These are phyloP conservation scores for Exophiala bonariae DNA, from an alignment of 2,329 filamentous ascomycete genomes.

Conservation along the genomic window DNA sequence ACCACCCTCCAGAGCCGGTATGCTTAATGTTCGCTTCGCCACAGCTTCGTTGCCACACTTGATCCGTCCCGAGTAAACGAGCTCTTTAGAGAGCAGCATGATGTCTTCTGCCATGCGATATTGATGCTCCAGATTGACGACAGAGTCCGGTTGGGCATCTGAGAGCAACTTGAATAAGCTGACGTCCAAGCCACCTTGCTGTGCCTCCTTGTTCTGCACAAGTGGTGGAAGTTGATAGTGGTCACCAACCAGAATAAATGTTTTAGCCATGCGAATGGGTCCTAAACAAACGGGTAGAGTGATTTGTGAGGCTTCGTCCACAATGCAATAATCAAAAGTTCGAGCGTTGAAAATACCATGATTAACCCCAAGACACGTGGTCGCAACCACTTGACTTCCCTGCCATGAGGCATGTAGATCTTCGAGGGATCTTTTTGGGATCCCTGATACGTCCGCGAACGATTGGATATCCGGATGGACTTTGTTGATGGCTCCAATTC, in stretches of 20 bases:
- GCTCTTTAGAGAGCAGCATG: slow-evolving; percentile 86
- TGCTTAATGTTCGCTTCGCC: slow-evolving; percentile 64
- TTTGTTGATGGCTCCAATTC: slow-evolving; percentile 82
- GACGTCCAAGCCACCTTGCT: slow-evolving; percentile 82
- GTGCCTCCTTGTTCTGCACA: slow-evolving; percentile 87
- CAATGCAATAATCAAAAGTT: slow-evolving; percentile 95
- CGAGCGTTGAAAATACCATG: slow-evolving; percentile 86
- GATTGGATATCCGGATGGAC: slow-evolving; percentile 83
- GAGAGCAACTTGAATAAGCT: slow-evolving; percentile 93
- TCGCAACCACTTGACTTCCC: slow-evolving; percentile 84
- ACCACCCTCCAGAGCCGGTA: slow-evolving; percentile 63
- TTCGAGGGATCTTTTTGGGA: slow-evolving; percentile 74
- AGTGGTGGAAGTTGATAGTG: slow-evolving; percentile 94
- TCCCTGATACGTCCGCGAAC: slow-evolving; percentile 77
- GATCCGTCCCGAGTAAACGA: slow-evolving; percentile 88
- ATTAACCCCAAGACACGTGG: slow-evolving; percentile 89
- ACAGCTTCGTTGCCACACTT: slow-evolving; percentile 83
- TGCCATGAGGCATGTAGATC: slow-evolving; percentile 84
- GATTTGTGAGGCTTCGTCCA: slow-evolving; percentile 97
- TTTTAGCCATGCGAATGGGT: slow-evolving; percentile 87
- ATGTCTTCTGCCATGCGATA: slow-evolving; percentile 99
- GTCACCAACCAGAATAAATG: slow-evolving; percentile 93
- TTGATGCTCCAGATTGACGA: slow-evolving; percentile 90
- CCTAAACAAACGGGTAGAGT: slow-evolving; percentile 92
- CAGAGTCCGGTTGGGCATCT: slow-evolving; percentile 80